Base-by-base conservation (phyloP, 208 protist genomes). In the Trypanosoma conorhini region DNA sequence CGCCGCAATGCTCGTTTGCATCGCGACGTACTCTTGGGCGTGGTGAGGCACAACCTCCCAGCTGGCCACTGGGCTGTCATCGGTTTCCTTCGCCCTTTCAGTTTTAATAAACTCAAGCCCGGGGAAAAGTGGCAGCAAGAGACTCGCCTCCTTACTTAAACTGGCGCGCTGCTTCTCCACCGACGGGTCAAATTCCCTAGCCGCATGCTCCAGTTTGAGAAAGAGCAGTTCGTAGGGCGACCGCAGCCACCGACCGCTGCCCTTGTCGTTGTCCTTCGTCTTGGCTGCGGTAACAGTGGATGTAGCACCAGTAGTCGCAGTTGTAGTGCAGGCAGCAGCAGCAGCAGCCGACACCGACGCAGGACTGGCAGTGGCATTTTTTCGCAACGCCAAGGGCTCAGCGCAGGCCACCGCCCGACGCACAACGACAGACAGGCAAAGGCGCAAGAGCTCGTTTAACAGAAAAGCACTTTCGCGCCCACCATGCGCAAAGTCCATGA, bases 51-150 rank as follows among this genome's bases (percentile, higher is more conserved):
- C 52, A 50, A 35, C 50, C 5, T 65, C 33, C 44, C 35, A 65
- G 44, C 48, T 19, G 44, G 4, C 28, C 2, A 30, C 26, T 26
- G 33, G 21, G 35, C 26, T 22, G 56, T 50, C 31, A 13, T 58
- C 28, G 26, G 31, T 21, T 17, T 48, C 60, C 22, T 30, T 63
- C 40, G 10, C 21, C 40, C 7, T 0, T 31, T 74, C 35, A 19
- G 51, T 28, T 51, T 15, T 28, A 1, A 64, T 24, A 42, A 44
- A 74, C 26, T 67, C 69, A 28, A 57, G 48, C 61, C 52, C 38
- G 9, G 70, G 70, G 1, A 75, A 46, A n/a, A 75, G 40, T 26
- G 70, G 70, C 26, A 75, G 40, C 17, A 75, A 56, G 0, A 69
- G 26, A 17, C 55, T 50, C 38, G 26, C 70, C 17, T 75, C 70